phyloP scores from a whole-genome alignment of 208 protist genomes.

The Tritrichomonas foetus region DNA sequence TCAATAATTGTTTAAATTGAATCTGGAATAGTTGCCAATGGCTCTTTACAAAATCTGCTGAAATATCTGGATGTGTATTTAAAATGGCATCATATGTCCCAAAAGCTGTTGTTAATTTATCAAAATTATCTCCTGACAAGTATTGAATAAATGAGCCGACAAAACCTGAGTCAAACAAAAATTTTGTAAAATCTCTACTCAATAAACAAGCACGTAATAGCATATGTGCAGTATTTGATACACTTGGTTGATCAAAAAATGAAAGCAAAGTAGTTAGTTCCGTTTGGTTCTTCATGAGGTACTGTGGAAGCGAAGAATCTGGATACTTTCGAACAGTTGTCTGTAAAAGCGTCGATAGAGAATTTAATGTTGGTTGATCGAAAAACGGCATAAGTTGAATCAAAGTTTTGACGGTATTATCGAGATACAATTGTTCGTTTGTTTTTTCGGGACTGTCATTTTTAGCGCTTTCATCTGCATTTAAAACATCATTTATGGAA shows the following conservation, averaged over 20 bases:
- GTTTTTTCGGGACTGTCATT: neutral
- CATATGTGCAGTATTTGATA: neutral
- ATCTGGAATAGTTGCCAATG: neutral
- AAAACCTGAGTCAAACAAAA: neutral
- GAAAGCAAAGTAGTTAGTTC: neutral
- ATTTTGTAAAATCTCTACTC: neutral
- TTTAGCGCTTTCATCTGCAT: neutral
- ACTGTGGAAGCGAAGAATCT: neutral
- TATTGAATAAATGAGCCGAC: neutral
- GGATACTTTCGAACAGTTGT: neutral
- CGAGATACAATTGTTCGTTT: neutral
- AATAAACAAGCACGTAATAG: neutral
- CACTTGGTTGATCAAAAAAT: neutral
- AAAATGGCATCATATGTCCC: neutral
- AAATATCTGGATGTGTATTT: neutral
- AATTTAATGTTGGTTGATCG: neutral
- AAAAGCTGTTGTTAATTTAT: neutral
- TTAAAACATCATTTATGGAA: neutral
- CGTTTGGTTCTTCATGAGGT: neutral
- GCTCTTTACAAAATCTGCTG: neutral
- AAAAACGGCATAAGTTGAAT: slow-evolving; percentile 16
- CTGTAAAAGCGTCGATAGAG: neutral
- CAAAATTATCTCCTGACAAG: slow-evolving; percentile 14
- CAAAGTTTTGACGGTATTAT: neutral
- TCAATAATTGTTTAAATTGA: slow-evolving; percentile 28